These are phyloP conservation scores for Nicotiana otophora DNA, from an alignment of 257 asterid species.

Conservation along the genomic window DNA sequence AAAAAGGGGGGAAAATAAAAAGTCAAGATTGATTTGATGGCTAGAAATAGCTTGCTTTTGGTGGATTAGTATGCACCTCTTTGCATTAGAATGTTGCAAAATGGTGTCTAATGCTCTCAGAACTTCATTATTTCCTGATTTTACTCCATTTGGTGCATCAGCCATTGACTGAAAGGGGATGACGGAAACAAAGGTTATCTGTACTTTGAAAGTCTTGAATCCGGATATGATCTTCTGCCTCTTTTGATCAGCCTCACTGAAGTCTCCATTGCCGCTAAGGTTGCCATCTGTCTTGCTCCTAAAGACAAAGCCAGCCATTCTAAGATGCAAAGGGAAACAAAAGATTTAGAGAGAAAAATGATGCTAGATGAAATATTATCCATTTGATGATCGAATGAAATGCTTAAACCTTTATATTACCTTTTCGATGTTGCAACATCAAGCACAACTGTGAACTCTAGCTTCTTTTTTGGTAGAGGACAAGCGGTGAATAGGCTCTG, in stretches of 20 bases:
- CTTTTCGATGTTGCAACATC: conserved; percentile 27
- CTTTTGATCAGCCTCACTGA: conserved; percentile 31
- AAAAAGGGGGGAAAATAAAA: neutral
- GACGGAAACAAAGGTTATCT: conserved; percentile 24
- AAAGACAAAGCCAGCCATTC: neutral
- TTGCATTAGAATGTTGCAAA: conserved; percentile 34
- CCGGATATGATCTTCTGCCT: conserved; percentile 28
- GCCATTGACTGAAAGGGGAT: conserved; percentile 25
- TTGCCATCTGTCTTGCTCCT: neutral
- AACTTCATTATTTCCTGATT: conserved; percentile 6
- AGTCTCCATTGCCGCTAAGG: conserved; percentile 2
- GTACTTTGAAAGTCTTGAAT: conserved; percentile 23
- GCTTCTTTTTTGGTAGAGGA: conserved; percentile 29
- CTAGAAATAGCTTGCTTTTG: neutral
- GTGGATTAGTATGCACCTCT: conserved; percentile 21
- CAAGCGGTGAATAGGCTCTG: conserved; percentile 33
- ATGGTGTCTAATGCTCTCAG: conserved; percentile 34
- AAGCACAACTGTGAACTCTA: conserved; percentile 37
- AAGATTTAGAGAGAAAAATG: neutral
- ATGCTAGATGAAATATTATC: neutral
- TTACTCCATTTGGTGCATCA: conserved; percentile 8
- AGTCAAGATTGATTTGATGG: neutral
- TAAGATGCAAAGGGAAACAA: neutral
- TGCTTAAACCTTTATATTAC: conserved; percentile 9
- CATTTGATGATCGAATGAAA: neutral